Evolutionary conservation across 2,329 filamentous ascomycete genomes (phyloP).

Genomic region (Fusarium sp.): DNA sequence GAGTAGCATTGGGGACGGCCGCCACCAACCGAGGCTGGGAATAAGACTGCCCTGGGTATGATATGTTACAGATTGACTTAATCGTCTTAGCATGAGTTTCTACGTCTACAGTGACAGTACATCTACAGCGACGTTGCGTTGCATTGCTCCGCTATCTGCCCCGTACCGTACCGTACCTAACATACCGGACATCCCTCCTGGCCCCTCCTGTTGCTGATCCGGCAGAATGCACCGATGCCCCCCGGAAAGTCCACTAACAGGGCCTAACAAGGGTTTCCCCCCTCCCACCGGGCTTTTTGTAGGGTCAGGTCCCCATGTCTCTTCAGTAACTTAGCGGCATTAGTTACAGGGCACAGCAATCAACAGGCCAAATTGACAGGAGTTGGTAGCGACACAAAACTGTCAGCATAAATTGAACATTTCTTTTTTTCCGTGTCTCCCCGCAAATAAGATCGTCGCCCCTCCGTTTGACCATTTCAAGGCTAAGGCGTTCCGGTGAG

Average conservation of each 20-base stretch:
- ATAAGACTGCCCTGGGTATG: background rate
- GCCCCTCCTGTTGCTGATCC: conserved; percentile 7
- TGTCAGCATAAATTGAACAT: background rate
- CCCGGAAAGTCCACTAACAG: background rate
- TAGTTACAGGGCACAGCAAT: background rate
- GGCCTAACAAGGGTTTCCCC: background rate
- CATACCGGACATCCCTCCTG: background rate
- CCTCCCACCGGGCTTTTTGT: background rate
- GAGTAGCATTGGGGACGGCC: background rate
- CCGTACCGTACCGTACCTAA: background rate
- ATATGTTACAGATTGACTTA: background rate
- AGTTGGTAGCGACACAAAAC: background rate
- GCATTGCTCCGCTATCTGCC: background rate
- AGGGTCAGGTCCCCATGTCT: background rate
- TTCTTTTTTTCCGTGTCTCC: background rate
- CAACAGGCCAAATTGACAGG: background rate
- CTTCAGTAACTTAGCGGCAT: background rate
- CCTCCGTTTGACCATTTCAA: background rate
- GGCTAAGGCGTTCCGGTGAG: background rate
- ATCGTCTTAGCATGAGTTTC: background rate
- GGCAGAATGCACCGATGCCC: conserved; percentile 14
- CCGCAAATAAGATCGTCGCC: background rate
- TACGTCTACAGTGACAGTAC: background rate
- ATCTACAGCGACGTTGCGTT: background rate
- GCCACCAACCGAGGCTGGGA: conserved; percentile 13